Percentiles rank a stretch among this genome's conserved stretches.
These are phyloP conservation scores for Lentinus tigrinus DNA, from an alignment of 768 basidiomycete species.

Conservation along the genomic window DNA sequence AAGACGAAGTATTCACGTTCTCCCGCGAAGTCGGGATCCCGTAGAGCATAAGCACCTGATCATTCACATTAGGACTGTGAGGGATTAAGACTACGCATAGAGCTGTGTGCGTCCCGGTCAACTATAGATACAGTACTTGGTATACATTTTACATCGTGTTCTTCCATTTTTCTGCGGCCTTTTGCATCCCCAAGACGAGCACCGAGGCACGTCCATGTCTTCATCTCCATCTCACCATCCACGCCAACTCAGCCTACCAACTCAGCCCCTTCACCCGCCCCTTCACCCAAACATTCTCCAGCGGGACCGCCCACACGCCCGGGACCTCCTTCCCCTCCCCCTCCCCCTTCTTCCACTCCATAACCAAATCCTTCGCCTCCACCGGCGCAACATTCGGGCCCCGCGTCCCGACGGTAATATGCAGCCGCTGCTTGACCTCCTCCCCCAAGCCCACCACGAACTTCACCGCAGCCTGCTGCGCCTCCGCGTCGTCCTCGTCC, in stretches of 20 bases:
- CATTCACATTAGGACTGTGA: too few relatives aligned
- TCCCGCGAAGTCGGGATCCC: too few relatives aligned
- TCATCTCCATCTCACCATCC: too few relatives aligned
- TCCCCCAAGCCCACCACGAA: conserved; percentile 50
- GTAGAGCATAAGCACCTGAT: too few relatives aligned
- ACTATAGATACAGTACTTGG: too few relatives aligned
- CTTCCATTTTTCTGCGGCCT: too few relatives aligned
- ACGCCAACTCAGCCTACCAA: not conserved
- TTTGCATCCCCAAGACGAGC: too few relatives aligned
- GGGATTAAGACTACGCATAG: too few relatives aligned
- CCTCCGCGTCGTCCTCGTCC: conserved; percentile 28
- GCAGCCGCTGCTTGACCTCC: conserved; percentile 53
- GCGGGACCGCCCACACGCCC: conserved; percentile 18
- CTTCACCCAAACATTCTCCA: conserved; percentile 26
- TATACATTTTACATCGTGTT: too few relatives aligned
- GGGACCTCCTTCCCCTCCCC: conserved; percentile 24
- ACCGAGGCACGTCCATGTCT: too few relatives aligned
- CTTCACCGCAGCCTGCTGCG: conserved; percentile 38
- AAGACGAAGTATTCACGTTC: too few relatives aligned
- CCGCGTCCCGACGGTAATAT: conserved; percentile 85
- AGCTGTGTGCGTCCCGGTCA: too few relatives aligned
- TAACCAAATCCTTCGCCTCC: conserved; percentile 70
- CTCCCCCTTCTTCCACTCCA: conserved; percentile 39
- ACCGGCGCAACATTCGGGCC: conserved; percentile 51
- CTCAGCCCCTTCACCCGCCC: conserved; percentile 25